A percentile compares a stretch with the other conserved stretches of the same genome.
phyloP scores from a whole-genome alignment of 257 asterid genomes.

The Petunia axillaris region DNA sequence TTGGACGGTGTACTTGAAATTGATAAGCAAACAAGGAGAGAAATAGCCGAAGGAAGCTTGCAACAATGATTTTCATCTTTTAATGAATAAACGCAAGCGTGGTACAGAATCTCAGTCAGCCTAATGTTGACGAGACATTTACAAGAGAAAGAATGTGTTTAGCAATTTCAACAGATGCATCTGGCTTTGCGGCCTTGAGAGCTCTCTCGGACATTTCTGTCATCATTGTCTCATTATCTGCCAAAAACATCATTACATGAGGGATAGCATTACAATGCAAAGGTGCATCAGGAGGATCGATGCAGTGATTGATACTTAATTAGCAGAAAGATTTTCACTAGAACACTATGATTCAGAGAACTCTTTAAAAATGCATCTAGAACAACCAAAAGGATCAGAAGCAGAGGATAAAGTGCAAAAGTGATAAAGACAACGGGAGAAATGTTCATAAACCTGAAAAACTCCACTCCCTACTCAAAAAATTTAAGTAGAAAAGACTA shows the following conservation, averaged over 20 bases:
- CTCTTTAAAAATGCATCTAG: not conserved
- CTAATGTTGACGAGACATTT: slow-evolving; percentile 28
- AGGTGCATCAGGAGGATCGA: not conserved
- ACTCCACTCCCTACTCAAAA: not conserved
- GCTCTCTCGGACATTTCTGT: slow-evolving; percentile 57
- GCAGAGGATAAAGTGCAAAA: not conserved
- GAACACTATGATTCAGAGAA: not conserved
- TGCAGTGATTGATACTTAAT: not conserved
- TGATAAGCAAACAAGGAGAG: not conserved
- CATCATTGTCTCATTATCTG: slow-evolving; percentile 49
- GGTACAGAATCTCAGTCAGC: not conserved
- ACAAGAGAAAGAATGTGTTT: slow-evolving; percentile 45
- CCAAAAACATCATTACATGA: slow-evolving; percentile 3
- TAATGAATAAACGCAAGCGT: not conserved
- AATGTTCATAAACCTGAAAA: not conserved
- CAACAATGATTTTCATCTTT: not conserved
- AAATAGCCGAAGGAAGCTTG: not conserved
- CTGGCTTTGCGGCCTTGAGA: slow-evolving; percentile 51
- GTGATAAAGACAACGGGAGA: not conserved
- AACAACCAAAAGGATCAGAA: not conserved
- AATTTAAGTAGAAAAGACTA: not conserved
- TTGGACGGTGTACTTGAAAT: not conserved
- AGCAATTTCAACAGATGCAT: slow-evolving; percentile 55
- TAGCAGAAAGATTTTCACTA: not conserved
- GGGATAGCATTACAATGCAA: not conserved